Conservation (phyloP, 2,329 filamentous ascomycete genomes). For the Claviceps sp. region DNA sequence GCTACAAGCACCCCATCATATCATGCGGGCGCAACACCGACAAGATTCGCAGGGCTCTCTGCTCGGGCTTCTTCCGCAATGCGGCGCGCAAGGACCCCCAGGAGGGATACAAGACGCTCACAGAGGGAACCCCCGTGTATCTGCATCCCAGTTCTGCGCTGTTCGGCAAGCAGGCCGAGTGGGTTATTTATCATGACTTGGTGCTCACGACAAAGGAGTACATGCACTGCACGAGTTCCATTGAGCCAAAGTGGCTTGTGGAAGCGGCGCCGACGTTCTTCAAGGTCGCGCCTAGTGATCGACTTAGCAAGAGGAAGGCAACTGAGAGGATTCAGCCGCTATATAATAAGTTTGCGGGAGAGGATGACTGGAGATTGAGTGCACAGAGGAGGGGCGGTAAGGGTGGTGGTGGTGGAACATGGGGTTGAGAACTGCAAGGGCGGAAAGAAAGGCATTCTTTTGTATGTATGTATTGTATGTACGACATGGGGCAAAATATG, state of each 20-base stretch:
- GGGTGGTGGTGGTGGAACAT: slow-evolving; percentile 80
- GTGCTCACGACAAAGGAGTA: slow-evolving; percentile 95
- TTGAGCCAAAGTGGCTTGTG: slow-evolving; percentile 89
- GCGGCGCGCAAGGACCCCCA: slow-evolving; percentile 87
- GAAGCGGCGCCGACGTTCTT: slow-evolving; percentile 98
- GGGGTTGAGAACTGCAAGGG: slow-evolving; percentile 46
- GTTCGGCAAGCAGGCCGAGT: slow-evolving; percentile 92
- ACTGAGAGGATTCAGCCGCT: slow-evolving; percentile 90
- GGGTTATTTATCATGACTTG: slow-evolving; percentile 85
- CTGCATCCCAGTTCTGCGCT: slow-evolving; percentile 84
- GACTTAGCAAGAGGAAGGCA: slow-evolving; percentile 80
- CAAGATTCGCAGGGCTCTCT: slow-evolving; percentile 78
- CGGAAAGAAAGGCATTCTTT: background rate
- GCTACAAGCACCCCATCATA: slow-evolving; percentile 69
- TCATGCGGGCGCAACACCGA: slow-evolving; percentile 81
- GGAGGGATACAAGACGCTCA: slow-evolving; percentile 95
- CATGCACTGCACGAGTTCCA: slow-evolving; percentile 87
- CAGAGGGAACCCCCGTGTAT: slow-evolving; percentile 88
- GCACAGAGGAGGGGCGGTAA: slow-evolving; percentile 76
- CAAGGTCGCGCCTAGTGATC: slow-evolving; percentile 83
- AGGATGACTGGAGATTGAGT: slow-evolving; percentile 90
- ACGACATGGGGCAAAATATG: no score
- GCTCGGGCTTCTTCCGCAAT: slow-evolving; percentile 91
- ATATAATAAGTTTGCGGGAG: slow-evolving; percentile 81
- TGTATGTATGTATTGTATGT: no score